These are phyloP conservation scores for Penicillium ochrochloron DNA, from an alignment of 495 filamentous ascomycete genomes.

Conservation along the genomic window DNA sequence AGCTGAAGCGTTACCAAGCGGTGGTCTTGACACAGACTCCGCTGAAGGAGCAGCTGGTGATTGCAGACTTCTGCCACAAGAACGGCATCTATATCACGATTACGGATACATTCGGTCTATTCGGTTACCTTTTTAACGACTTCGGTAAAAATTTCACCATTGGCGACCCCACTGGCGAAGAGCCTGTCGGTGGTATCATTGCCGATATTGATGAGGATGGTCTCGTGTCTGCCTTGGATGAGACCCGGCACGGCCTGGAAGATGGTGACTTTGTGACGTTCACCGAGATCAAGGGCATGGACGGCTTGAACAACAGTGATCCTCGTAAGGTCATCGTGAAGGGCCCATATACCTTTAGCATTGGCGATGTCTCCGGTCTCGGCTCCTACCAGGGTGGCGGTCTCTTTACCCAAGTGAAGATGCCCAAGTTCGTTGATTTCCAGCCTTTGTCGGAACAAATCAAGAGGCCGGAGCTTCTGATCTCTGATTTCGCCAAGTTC, in stretches of 20 bases:
- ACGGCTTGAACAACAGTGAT: constrained; percentile 77
- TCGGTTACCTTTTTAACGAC: constrained; percentile 96
- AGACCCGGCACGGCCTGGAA: constrained; percentile 92
- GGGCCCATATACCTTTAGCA: constrained; percentile 94
- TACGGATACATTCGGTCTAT: constrained; percentile 88
- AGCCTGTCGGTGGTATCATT: constrained; percentile 84
- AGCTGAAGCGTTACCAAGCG: constrained; percentile 86
- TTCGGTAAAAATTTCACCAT: constrained; percentile 92
- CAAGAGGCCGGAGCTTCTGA: constrained; percentile 83
- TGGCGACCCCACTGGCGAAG: constrained; percentile 89
- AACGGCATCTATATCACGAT: constrained; percentile 90
- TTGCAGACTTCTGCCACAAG: constrained; percentile 90
- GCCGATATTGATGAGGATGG: constrained; percentile 87
- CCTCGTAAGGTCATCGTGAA: constrained; percentile 92
- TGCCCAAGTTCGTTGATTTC: constrained; percentile 94
- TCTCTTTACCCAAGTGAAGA: constrained; percentile 93
- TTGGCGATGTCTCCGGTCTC: constrained; percentile 87
- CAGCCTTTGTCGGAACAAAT: constrained; percentile 75
- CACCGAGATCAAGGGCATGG: constrained; percentile 91
- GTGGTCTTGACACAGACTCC: constrained; percentile 87
- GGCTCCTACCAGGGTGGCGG: constrained; percentile 87
- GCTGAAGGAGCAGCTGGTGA: constrained; percentile 74
- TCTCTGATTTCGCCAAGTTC: constrained; percentile 97
- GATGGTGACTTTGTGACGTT: constrained; percentile 98
- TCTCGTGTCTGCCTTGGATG: constrained; percentile 91